Evolutionary conservation across 768 basidiomycete genomes (phyloP).

Genomic region (Boletus insuetus): DNA sequence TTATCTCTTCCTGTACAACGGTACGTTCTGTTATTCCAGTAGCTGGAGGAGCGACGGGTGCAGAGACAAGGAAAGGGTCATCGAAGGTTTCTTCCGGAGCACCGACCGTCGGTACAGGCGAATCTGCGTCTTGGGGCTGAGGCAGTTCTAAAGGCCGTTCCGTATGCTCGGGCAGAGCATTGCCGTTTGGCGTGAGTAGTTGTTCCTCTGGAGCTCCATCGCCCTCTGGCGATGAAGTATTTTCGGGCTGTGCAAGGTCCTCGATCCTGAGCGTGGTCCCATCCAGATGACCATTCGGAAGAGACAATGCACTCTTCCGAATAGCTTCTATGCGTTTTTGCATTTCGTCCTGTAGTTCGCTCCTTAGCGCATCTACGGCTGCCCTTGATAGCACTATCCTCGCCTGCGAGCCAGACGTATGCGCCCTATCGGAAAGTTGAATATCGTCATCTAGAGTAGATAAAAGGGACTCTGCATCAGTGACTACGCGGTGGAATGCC

Average conservation of each 20-base stretch:
- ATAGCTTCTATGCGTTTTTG: slow-evolving; percentile 42
- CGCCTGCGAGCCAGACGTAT: slow-evolving; percentile 47
- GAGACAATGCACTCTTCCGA: background rate
- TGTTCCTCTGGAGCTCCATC: background rate
- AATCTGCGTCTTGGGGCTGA: background rate
- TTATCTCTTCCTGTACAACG: background rate
- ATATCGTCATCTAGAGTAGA: slow-evolving; percentile 35
- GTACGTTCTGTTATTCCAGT: background rate
- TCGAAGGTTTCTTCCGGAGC: slow-evolving; percentile 3
- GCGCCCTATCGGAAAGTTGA: slow-evolving; percentile 13
- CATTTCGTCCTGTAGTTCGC: slow-evolving; percentile 58
- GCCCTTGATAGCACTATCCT: slow-evolving; percentile 49
- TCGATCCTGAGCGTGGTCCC: background rate
- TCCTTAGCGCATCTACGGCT: slow-evolving; percentile 49
- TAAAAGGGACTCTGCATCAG: slow-evolving; percentile 36
- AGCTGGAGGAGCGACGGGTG: background rate
- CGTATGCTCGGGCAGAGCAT: background rate
- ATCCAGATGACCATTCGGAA: background rate
- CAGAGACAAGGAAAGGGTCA: slow-evolving; percentile 9
- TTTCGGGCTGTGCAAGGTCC: background rate
- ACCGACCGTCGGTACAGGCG: background rate
- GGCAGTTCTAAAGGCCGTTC: background rate
- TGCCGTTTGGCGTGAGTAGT: background rate
- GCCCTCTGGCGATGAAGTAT: background rate
- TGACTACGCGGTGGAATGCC: slow-evolving; percentile 32